phyloP scores from a whole-genome alignment of 192 early-diverging fungal genomes.

The Linderina pennispora region DNA sequence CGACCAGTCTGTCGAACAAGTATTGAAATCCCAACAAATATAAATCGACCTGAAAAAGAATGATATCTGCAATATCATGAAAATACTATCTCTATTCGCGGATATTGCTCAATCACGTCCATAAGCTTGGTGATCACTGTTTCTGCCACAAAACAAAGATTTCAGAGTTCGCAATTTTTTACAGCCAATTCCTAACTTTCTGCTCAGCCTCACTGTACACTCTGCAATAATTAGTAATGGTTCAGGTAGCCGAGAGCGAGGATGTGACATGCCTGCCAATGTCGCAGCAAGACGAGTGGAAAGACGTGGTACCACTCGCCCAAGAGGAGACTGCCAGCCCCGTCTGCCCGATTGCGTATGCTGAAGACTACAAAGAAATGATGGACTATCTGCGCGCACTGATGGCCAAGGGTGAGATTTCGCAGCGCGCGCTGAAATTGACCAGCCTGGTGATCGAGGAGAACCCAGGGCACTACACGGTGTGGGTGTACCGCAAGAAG shows the following conservation, averaged over 20 bases:
- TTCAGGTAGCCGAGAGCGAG: neutral
- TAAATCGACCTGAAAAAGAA: too few species aligned
- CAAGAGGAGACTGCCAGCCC: conserved; percentile 28
- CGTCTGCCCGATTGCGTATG: conserved; percentile 41
- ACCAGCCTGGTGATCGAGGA: conserved; percentile 72
- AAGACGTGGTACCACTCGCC: conserved; percentile 30
- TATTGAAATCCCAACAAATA: too few species aligned
- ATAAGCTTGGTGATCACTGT: too few species aligned
- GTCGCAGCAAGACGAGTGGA: conserved; percentile 34
- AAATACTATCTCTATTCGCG: too few species aligned
- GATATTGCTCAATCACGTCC: too few species aligned
- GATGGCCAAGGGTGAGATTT: conserved; percentile 60
- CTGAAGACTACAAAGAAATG: conserved; percentile 35
- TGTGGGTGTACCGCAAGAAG: conserved; percentile 90
- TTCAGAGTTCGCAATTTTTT: too few species aligned
- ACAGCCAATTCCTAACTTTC: too few species aligned
- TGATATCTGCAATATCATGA: too few species aligned
- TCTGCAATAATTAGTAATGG: too few species aligned
- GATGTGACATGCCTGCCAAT: conserved; percentile 7
- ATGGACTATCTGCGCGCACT: conserved; percentile 91
- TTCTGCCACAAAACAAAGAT: too few species aligned
- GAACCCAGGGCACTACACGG: conserved; percentile 93
- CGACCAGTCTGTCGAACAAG: too few species aligned
- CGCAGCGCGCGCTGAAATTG: conserved; percentile 73
- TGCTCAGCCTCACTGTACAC: too few species aligned